Evolutionary conservation across 176 grass and related monocot species (phyloP).

Genomic region (Carex parvula): DNA sequence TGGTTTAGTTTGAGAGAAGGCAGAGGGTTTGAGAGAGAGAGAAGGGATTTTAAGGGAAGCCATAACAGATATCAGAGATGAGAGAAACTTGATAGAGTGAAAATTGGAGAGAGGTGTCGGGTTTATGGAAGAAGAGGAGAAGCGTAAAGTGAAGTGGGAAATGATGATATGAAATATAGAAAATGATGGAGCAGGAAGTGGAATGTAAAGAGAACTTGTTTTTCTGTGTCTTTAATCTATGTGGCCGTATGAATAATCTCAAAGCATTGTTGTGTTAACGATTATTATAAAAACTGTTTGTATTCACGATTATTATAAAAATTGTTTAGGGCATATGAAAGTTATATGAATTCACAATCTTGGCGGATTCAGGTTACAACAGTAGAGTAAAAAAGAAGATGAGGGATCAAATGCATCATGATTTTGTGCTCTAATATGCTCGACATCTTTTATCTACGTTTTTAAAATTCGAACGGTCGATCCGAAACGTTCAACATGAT

Average conservation of each 20-base stretch:
- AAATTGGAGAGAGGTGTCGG: not conserved
- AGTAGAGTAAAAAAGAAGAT: not conserved
- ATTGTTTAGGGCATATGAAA: not conserved
- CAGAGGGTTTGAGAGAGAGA: constrained; percentile 17
- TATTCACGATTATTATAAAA: not conserved
- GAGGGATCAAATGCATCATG: too few relatives aligned
- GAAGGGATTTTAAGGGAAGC: constrained; percentile 16
- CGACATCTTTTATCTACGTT: too few relatives aligned
- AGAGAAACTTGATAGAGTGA: not conserved
- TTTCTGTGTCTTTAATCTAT: not conserved
- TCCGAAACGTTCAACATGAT: too few relatives aligned
- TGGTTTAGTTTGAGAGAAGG: not conserved
- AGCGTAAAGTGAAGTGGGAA: not conserved
- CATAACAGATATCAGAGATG: constrained; percentile 13
- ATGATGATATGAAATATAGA: not conserved
- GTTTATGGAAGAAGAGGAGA: not conserved
- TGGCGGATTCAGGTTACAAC: not conserved
- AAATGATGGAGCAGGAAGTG: not conserved
- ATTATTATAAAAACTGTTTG: not conserved
- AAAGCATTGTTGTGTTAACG: not conserved
- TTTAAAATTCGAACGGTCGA: too few relatives aligned
- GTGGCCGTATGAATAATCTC: not conserved
- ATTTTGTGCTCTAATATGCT: too few relatives aligned
- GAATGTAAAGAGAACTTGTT: not conserved
- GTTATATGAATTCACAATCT: not conserved